Base-by-base conservation (phyloP, 208 protist genomes). In the Vickermania spadyakhi region DNA sequence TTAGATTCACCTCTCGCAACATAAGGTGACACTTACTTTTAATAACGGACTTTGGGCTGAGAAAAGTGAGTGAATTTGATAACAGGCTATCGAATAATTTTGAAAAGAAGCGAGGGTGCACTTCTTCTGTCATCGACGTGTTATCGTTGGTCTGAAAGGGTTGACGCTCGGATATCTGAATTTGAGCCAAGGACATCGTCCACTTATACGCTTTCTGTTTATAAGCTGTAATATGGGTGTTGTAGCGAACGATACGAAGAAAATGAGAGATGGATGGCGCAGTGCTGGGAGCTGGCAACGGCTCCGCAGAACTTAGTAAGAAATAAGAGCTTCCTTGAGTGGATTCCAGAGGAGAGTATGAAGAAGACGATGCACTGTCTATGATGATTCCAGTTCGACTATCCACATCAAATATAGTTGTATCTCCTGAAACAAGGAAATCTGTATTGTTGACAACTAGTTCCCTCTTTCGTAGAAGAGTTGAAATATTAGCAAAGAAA, bases 81-180 rank as follows among this genome's bases (percentile, higher is more conserved):
- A 55, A 26, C 21, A 28, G 7, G 7, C 21, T 55, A 22, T 27
- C 21, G 26, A 55, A 27, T 7, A 55, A 13, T 55, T 22, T 11
- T 26, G 51, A 55, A 23, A 55, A 55, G 51, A 55, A 55, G 7
- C 51, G 51, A 27, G 36, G 36, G 36, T 45, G 36, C 18, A 45
- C 18, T 18, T 45, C 25, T 55, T 18, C 51, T 55, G 13, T 23
- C 21, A 7, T 18, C 51, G 51, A 22, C 5, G 21, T 55, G 7
- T 7, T 26, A 7, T 28, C 21, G 21, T 22, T 22, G 21, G n/a
- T 7, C 5, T 28, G 51, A 26, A 7, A 55, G 13, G 51, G 51
- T 28, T 55, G 51, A 22, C 51, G 51, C 21, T 18, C 21, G 7
- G 51, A 18, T 18, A 55, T 26, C 7, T 27, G 51, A 5, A 55